Evolutionary conservation across 2,329 filamentous ascomycete species (phyloP), one percentile per base, ranked within the genome.

Genomic region (Camillea tinctor): DNA sequence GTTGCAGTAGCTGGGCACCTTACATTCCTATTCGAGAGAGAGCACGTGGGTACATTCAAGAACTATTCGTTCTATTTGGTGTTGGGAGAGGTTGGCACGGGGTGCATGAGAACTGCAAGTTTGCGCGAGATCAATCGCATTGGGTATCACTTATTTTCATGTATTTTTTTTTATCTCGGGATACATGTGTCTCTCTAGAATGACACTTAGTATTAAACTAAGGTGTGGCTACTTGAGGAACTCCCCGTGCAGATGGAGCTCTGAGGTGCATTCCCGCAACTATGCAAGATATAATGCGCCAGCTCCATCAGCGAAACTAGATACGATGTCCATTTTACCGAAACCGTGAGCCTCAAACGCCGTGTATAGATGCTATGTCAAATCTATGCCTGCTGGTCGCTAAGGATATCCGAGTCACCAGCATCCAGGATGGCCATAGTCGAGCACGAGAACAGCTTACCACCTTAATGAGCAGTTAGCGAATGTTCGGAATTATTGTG

Each of bases 361-460:
- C 71, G 61, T 69, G 57, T 61, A 54, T 56, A 21, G 52, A 67
- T 71, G 63, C 58, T 60, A 57, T 62, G 60, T 66, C 55, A 65
- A 44, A 66, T 65, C 80, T 88, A 90, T 74, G 84, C 81, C 76
- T 83, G 79, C 78, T 88, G 87, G 80, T 92, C 88, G 81, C 84
- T 89, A 73, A 99, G 87, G 81, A 99, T 99, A 81, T 99, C 95
- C 72, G 92, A 97, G 88, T 98, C 91, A 88, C 94, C 95, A 78
- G 93, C 93, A 81, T 99, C 95, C 71, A 98, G 84, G 77, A 98
- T 90, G 73, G 93, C 89, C 91, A 99, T 96, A 81, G 93, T 97
- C 71, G 92, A 94, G 88, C 92, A 96, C 73, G 93, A 88, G 90
- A 96, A 99, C 77, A 99, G 90, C 86, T 98, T 98, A 86, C 95